Conservation (phyloP, 2,329 filamentous ascomycete genomes). For the Colletotrichum godetiae region DNA sequence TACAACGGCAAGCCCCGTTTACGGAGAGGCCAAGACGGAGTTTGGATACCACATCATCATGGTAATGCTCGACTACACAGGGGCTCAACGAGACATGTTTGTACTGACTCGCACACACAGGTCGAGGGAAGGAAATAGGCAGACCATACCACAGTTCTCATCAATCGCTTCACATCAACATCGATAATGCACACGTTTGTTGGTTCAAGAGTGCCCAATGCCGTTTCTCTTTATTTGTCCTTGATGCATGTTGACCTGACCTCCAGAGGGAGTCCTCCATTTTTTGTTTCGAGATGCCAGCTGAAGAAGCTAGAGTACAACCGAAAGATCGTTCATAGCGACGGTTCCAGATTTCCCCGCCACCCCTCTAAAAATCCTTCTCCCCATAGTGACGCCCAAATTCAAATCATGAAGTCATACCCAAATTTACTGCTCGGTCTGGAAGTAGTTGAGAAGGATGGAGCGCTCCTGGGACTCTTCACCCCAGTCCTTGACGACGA, state of each 20-base stretch:
- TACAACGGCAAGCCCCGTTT: constrained; percentile 72
- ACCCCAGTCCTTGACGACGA: constrained; percentile 99
- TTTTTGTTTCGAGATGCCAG: constrained; percentile 52
- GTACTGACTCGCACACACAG: constrained; percentile 41
- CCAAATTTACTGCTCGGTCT: constrained; percentile 78
- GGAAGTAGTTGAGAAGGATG: constrained; percentile 99
- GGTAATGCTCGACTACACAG: constrained; percentile 56
- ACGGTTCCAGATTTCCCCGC: constrained; percentile 30
- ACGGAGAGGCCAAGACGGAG: constrained; percentile 77
- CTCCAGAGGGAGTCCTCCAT: constrained; percentile 49
- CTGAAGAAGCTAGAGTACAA: constrained; percentile 61
- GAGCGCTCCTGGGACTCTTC: constrained; percentile 99
- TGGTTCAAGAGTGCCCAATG: constrained; percentile 35
- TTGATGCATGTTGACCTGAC: constrained; percentile 48
- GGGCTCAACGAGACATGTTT: not conserved
- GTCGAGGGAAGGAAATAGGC: constrained; percentile 54
- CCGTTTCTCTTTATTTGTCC: constrained; percentile 38
- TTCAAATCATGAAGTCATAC: constrained; percentile 40
- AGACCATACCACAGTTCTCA: not conserved
- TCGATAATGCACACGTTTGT: not conserved
- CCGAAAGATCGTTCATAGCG: constrained; percentile 44
- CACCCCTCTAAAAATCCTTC: constrained; percentile 33
- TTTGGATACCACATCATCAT: constrained; percentile 87
- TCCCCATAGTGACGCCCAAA: constrained; percentile 44
- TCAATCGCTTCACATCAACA: not conserved